Base-by-base conservation (phyloP, 2,329 filamentous ascomycete genomes). In the Colletotrichum sublineola region DNA sequence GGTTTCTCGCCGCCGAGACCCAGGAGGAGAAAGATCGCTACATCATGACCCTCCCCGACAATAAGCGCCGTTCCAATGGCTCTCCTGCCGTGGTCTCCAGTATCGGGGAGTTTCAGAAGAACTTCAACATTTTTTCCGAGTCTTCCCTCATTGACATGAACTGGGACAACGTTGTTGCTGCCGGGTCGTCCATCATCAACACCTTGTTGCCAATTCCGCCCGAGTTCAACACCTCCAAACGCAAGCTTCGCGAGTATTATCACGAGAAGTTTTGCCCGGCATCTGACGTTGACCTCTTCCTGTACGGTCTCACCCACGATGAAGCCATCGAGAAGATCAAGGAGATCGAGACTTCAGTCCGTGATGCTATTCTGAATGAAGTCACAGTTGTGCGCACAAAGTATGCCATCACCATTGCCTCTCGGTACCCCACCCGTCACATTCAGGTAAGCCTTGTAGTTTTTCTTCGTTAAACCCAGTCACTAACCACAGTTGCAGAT, bases 341-440 rank as follows among this genome's bases (percentile, higher is more conserved):
- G 78, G 86, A 94, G 75, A 96, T 97, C 72, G 94, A 97, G 80
- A 83, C 86, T 31, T 87, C 86, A n/a, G 87, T 97, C 75, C 90
- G 90, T 56, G 92, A 96, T 81, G 90, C 92, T 4, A 91, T 97
- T 65, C 85, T 97, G 31, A 89, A 91, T n/a, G 94, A 97, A 81
- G 94, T 93, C 0, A 96, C 94, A 0, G 94, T 93, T 0, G 90
- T 97, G 57, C 89, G 94, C 46, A 97, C 94, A 24, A 97, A 96
- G 84, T 93, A 97, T 77, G 93, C 94, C 12, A 91, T 97, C 69
- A 97, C 94, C 0, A 96, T 97, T 78, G 93, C 90, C 44, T 94
- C 92, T 56, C 91, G 96, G 79, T 95, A 96, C 78, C 94, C 94
- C 0, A 94, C 91, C 46, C 91, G 94, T 2, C 94, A 97, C 79